These are phyloP conservation scores for Trichoderma asperellum DNA, from an alignment of 2,329 filamentous ascomycete species.

Conservation along the genomic window DNA sequence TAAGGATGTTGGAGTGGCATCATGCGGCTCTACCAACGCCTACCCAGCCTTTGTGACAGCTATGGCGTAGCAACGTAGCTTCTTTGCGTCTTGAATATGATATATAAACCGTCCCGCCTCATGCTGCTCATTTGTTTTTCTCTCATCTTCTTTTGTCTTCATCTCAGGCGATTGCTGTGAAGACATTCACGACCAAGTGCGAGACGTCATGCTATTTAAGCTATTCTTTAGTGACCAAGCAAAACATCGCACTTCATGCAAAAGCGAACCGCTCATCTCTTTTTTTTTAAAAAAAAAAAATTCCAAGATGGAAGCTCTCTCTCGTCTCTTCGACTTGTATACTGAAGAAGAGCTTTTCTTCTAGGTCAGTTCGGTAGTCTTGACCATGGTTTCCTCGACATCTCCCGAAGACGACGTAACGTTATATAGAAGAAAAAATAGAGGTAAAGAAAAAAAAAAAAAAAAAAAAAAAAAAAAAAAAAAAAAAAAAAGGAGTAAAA, in stretches of 20 bases:
- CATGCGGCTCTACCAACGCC: not conserved
- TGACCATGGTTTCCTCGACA: not conserved
- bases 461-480: not conserved
- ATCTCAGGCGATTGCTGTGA: not conserved
- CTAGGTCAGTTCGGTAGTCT: not conserved
- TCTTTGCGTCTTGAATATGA: not conserved
- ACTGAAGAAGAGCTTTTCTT: not conserved
- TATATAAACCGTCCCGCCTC: not conserved
- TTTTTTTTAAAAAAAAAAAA: no score
- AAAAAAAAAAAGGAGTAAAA: not conserved
- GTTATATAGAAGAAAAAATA: not conserved
- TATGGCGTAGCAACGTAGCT: not conserved
- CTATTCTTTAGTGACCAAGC: not conserved
- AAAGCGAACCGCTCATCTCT: not conserved
- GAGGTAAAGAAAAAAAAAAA: not conserved
- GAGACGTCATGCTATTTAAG: not conserved
- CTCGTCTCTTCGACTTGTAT: not conserved
- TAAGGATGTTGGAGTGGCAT: not conserved
- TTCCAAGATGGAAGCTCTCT: no score
- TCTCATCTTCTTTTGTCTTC: not conserved
- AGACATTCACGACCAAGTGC: not conserved
- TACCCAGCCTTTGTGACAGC: not conserved
- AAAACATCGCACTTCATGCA: not conserved
- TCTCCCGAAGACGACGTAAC: not conserved
- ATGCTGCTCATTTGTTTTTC: not conserved